Conservation (phyloP, 2,329 filamentous ascomycete species). For the Trichophyton simii region DNA sequence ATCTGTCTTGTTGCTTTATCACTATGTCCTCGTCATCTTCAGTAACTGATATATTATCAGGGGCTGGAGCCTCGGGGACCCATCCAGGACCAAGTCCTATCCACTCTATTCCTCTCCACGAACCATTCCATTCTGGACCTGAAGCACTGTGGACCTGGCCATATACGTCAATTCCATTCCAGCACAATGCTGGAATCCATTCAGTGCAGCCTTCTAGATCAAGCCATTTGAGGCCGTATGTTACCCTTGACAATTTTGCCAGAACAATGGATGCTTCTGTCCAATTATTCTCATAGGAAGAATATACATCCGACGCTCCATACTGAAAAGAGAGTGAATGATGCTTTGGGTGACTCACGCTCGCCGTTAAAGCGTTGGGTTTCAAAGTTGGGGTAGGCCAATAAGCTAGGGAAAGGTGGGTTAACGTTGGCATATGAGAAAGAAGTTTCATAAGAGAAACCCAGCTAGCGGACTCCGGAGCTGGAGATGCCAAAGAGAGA, state of each 20-base stretch:
- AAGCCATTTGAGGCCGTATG: conserved; percentile 49
- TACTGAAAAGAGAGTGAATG: conserved; percentile 34
- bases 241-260: conserved; percentile 42
- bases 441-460: conserved; percentile 42
- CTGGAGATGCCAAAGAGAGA: conserved; percentile 45
- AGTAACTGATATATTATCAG: neutral
- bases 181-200: conserved; percentile 44
- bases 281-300: conserved; percentile 41
- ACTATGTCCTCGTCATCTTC: neutral
- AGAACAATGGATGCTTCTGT: conserved; percentile 45
- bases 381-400: conserved; percentile 50
- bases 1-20: neutral
- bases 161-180: conserved; percentile 23
- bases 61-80: conserved; percentile 17
- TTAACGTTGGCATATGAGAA: conserved; percentile 43
- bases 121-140: conserved; percentile 35
- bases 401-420: conserved; percentile 49
- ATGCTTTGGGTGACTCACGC: conserved; percentile 29
- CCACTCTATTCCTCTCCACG: conserved; percentile 35
- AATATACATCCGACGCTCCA: conserved; percentile 41
- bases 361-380: conserved; percentile 38
- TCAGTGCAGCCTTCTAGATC: conserved; percentile 48
- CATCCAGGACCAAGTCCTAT: conserved; percentile 33
- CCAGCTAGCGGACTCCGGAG: conserved; percentile 39
- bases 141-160: conserved; percentile 18